These are phyloP conservation scores for Heimioporus punctisporus DNA, from an alignment of 1,284 basidiomycete species.

Conservation along the genomic window DNA sequence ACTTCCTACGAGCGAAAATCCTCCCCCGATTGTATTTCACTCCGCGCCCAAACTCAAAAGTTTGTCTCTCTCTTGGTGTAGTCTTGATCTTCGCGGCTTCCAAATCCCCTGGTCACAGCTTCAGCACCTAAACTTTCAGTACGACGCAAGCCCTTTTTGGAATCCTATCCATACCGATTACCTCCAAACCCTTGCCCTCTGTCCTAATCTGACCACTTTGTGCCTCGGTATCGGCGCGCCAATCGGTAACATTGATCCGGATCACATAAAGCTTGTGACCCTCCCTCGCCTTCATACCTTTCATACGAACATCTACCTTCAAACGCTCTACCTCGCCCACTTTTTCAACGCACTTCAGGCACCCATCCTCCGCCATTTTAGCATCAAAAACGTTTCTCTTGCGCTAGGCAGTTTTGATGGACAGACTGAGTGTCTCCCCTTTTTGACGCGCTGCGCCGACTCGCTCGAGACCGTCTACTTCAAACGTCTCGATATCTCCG, in stretches of 20 bases:
- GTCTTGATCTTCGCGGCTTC: slow-evolving; percentile 29
- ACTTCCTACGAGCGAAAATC: slow-evolving; percentile 26
- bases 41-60: slow-evolving; percentile 30
- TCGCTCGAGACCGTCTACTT: slow-evolving; percentile 32
- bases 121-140: slow-evolving; percentile 28
- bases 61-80: slow-evolving; percentile 30
- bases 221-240: slow-evolving; percentile 25
- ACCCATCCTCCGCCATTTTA: slow-evolving; percentile 27
- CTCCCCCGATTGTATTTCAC: slow-evolving; percentile 25
- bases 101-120: slow-evolving; percentile 32
- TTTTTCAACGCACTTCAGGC: slow-evolving; percentile 29
- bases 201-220: slow-evolving; percentile 30
- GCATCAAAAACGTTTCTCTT: slow-evolving; percentile 29
- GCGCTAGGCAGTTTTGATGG: slow-evolving; percentile 26
- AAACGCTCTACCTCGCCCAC: slow-evolving; percentile 25
- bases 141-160: slow-evolving; percentile 32
- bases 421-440: slow-evolving; percentile 29
- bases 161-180: slow-evolving; percentile 32
- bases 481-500: slow-evolving; percentile 25
- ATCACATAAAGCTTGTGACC: slow-evolving; percentile 20
- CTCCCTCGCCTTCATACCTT: slow-evolving; percentile 30
- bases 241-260: slow-evolving; percentile 15
- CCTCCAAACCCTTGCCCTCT: slow-evolving; percentile 22
- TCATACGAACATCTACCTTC: slow-evolving; percentile 25
- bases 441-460: slow-evolving; percentile 26